Conservation (phyloP, 1,139 yeast genomes). For the Yamadazyma spencermartinsiae region DNA sequence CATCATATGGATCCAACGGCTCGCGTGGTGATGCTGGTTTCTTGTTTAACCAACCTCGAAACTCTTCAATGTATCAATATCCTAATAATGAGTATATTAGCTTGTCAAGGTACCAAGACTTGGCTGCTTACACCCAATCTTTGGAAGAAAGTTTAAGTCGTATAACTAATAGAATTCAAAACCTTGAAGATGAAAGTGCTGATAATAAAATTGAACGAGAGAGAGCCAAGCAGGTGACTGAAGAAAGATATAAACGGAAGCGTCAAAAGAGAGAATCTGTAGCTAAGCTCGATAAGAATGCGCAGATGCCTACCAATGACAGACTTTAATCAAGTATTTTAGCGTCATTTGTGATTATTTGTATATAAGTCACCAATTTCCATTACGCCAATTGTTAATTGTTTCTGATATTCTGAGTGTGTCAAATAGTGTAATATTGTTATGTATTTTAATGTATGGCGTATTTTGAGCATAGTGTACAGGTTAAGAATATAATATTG, state of each 20-base stretch:
- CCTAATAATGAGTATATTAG: conserved; percentile 24
- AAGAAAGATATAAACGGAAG: conserved; percentile 11
- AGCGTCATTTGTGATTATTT: not conserved
- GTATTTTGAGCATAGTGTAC: too few species aligned
- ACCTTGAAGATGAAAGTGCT: conserved; percentile 18
- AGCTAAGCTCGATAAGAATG: not conserved
- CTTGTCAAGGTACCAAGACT: conserved; percentile 33
- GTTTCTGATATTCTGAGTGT: too few species aligned
- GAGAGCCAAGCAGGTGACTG: conserved; percentile 15
- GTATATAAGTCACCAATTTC: too few species aligned
- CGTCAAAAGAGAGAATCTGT: conserved; percentile 5
- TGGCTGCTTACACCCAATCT: conserved; percentile 34
- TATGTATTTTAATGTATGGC: too few species aligned
- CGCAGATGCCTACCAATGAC: too few species aligned
- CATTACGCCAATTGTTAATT: too few species aligned
- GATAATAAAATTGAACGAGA: conserved; percentile 18
- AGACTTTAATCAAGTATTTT: not conserved
- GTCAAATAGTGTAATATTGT: too few species aligned
- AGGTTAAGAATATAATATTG: too few species aligned
- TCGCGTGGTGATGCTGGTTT: conserved; percentile 7
- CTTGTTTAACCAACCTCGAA: conserved; percentile 11
- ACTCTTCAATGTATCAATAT: conserved; percentile 12
- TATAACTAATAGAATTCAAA: conserved; percentile 24
- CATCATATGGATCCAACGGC: too few species aligned
- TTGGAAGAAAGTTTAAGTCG: conserved; percentile 29